phyloP scores from a whole-genome alignment of 345 rosid species.

The Citrus hindsii region DNA sequence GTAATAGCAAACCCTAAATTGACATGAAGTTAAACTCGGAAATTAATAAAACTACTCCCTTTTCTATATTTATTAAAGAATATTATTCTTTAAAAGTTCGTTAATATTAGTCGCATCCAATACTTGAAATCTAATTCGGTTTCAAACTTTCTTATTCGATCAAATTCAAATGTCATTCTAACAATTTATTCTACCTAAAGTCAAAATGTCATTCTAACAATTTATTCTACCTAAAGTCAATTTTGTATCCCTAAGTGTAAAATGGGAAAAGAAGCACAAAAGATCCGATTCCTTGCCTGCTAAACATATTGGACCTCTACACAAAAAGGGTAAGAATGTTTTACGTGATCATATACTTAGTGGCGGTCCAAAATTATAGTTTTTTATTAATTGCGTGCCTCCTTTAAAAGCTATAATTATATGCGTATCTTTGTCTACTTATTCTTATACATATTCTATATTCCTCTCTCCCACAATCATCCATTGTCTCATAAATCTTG shows the following conservation, averaged over 20 bases:
- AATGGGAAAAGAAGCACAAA: background rate
- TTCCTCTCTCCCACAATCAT: background rate
- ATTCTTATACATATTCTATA: slow-evolving; percentile 6
- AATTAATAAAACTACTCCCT: too few relatives aligned
- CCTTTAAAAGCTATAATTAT: background rate
- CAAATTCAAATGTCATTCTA: too few relatives aligned
- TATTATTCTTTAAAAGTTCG: too few relatives aligned
- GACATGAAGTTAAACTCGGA: too few relatives aligned
- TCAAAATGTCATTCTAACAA: too few relatives aligned
- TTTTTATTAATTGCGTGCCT: background rate
- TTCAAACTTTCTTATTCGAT: too few relatives aligned
- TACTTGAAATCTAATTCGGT: too few relatives aligned
- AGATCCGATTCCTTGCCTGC: background rate
- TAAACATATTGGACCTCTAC: background rate
- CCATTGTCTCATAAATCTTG: background rate
- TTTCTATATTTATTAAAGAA: too few relatives aligned
- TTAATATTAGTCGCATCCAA: too few relatives aligned
- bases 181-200: too few relatives aligned
- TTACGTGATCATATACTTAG: background rate
- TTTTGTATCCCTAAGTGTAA: background rate
- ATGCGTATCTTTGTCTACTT: background rate
- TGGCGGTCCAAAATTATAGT: background rate
- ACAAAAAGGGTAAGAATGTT: slow-evolving; percentile 4
- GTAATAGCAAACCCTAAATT: too few relatives aligned
- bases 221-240: too few relatives aligned